phyloP scores from a whole-genome alignment of 345 rosid species.

The Heritiera fomes region DNA sequence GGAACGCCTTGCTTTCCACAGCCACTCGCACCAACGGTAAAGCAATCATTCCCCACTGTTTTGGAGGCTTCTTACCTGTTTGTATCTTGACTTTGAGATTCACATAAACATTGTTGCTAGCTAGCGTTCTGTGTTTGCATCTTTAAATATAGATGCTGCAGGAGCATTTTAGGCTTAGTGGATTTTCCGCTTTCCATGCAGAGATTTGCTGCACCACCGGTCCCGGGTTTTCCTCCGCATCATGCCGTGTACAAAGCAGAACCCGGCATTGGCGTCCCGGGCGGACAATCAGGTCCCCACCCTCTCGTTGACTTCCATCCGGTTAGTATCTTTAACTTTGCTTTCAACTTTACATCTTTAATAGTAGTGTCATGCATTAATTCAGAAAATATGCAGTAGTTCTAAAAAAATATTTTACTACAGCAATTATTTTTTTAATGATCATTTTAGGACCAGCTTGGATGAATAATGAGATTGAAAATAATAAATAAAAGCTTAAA shows the following conservation, averaged over 20 bases:
- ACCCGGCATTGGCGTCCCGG: conserved; percentile 41
- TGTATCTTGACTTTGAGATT: conserved; percentile 13
- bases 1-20: conserved; percentile 64
- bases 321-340: conserved; percentile 44
- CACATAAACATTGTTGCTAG: neutral
- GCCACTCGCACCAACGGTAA: conserved; percentile 54
- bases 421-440: neutral
- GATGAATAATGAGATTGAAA: too few relatives aligned
- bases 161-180: neutral
- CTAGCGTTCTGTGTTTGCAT: neutral
- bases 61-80: conserved; percentile 30
- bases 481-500: too few relatives aligned
- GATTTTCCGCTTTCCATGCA: conserved; percentile 16
- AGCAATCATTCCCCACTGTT: conserved; percentile 20
- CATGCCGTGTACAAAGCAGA: conserved; percentile 47
- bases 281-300: conserved; percentile 39
- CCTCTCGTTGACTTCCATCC: conserved; percentile 63
- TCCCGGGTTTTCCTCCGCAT: conserved; percentile 57
- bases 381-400: neutral
- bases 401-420: neutral
- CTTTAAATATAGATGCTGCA: neutral
- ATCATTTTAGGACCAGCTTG: too few relatives aligned
- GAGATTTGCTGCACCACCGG: conserved; percentile 54
- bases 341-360: neutral
- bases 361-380: neutral